Percentiles rank a stretch among this genome's conserved stretches.
These are phyloP conservation scores for Russula dissimulans DNA, from an alignment of 768 basidiomycete genomes.

Conservation along the genomic window DNA sequence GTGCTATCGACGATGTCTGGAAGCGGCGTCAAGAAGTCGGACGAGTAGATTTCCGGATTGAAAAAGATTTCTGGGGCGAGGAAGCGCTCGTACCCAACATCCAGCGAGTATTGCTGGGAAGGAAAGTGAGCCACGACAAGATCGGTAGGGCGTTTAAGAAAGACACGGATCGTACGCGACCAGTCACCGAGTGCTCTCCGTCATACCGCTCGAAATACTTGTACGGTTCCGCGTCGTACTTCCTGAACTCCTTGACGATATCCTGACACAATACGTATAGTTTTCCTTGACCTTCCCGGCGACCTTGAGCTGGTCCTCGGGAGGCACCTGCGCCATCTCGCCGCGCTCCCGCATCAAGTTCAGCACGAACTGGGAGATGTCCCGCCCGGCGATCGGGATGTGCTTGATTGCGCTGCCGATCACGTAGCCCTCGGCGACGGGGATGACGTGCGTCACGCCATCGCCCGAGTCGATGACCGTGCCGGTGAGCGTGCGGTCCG, in stretches of 20 bases:
- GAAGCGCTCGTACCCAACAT: slow-evolving; percentile 98
- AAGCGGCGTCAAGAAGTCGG: slow-evolving; percentile 93
- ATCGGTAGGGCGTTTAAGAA: neutral
- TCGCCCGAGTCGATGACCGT: slow-evolving; percentile 99
- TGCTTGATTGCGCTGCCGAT: slow-evolving; percentile 99
- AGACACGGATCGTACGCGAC: slow-evolving; percentile 48
- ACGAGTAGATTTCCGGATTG: slow-evolving; percentile 97
- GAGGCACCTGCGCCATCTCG: slow-evolving; percentile 82
- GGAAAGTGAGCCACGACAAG: slow-evolving; percentile 3
- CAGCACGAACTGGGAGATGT: slow-evolving; percentile 93
- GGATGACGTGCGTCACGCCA: slow-evolving; percentile 98
- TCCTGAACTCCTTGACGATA: slow-evolving; percentile 97
- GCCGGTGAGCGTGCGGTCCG: slow-evolving; percentile 87
- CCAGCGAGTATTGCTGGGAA: slow-evolving; percentile 78
- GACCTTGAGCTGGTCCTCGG: slow-evolving; percentile 88
- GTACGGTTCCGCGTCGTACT: slow-evolving; percentile 93
- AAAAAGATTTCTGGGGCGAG: slow-evolving; percentile 99
- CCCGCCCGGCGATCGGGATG: slow-evolving; percentile 96
- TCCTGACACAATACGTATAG: slow-evolving; percentile 97
- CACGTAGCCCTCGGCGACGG: slow-evolving; percentile 94
- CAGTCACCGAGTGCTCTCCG: slow-evolving; percentile 88
- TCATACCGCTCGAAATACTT: slow-evolving; percentile 93
- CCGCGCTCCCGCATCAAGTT: slow-evolving; percentile 93
- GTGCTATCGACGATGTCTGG: slow-evolving; percentile 94
- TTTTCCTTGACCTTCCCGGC: slow-evolving; percentile 96